phyloP scores from a whole-genome alignment of 1,284 basidiomycete genomes.

The Ustilago sp. region DNA sequence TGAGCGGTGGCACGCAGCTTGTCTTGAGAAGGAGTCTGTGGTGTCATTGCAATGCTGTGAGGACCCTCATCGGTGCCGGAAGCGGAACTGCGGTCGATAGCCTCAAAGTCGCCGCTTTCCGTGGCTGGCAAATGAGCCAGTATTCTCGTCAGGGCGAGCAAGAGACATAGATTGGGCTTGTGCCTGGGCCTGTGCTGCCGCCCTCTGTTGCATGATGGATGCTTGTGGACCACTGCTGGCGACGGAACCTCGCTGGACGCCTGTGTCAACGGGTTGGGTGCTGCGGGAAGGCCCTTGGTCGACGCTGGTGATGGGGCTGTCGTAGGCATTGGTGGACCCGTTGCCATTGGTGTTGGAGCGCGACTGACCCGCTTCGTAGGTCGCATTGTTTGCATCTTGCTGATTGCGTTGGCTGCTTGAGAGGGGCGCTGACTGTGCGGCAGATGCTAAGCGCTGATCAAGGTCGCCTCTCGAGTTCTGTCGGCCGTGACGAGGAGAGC shows the following conservation, averaged over 20 bases:
- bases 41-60: slow-evolving; percentile 13
- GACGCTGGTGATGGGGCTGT: slow-evolving; percentile 40
- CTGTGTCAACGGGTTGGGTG: slow-evolving; percentile 30
- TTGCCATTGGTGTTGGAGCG: slow-evolving; percentile 30
- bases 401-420: not conserved
- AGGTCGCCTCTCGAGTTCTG: slow-evolving; percentile 36
- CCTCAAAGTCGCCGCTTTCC: slow-evolving; percentile 51
- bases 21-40: slow-evolving; percentile 17
- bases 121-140: slow-evolving; percentile 29
- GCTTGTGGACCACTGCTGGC: slow-evolving; percentile 25
- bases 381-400: not conserved
- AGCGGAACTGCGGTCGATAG: slow-evolving; percentile 49
- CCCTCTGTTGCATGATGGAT: slow-evolving; percentile 63
- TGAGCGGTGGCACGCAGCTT: slow-evolving; percentile 24
- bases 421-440: slow-evolving; percentile 1
- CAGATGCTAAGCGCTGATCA: slow-evolving; percentile 21
- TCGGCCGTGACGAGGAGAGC: slow-evolving; percentile 31
- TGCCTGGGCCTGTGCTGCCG: slow-evolving; percentile 57
- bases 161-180: slow-evolving; percentile 46
- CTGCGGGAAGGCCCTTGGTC: slow-evolving; percentile 40
- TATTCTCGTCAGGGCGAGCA: slow-evolving; percentile 18
- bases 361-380: slow-evolving; percentile 6
- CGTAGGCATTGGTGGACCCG: slow-evolving; percentile 17
- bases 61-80: slow-evolving; percentile 43
- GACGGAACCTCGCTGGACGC: slow-evolving; percentile 11